Evolutionary conservation across 148 eudicot species (phyloP).

Genomic region (Vaccinium vitisidaea): DNA sequence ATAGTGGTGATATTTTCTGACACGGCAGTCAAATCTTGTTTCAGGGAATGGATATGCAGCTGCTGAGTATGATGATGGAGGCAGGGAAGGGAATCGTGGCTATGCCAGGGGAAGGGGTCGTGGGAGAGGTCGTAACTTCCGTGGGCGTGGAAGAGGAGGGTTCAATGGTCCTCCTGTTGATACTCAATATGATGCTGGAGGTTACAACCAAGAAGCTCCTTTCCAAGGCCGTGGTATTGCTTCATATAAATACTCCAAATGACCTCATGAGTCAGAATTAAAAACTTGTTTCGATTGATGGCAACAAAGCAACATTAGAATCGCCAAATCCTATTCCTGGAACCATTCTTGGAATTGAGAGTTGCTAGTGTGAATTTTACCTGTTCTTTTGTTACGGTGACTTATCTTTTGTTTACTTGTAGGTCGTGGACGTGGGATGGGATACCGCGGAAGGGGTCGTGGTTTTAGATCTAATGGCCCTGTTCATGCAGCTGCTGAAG

Average conservation of each 20-base stretch:
- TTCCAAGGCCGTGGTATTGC: constrained; percentile 50
- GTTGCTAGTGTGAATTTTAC: not conserved
- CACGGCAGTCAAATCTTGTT: not conserved
- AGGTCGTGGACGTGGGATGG: constrained; percentile 84
- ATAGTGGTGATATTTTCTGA: not conserved
- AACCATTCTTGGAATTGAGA: not conserved
- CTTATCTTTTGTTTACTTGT: not conserved
- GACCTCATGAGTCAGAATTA: not conserved
- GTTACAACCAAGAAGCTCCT: constrained; percentile 54
- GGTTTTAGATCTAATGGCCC: constrained; percentile 69
- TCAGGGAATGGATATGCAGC: constrained; percentile 70
- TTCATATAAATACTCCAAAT: not conserved
- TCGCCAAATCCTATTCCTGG: not conserved
- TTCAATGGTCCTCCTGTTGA: constrained; percentile 59
- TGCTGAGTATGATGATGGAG: constrained; percentile 73
- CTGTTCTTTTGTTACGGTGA: not conserved
- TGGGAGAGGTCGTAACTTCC: constrained; percentile 67
- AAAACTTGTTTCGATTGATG: not conserved
- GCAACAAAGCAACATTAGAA: not conserved
- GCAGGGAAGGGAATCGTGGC: constrained; percentile 70
- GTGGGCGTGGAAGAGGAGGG: constrained; percentile 71
- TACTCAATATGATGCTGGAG: constrained; percentile 51
- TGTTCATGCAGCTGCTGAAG: constrained; percentile 45
- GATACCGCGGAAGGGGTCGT: constrained; percentile 68
- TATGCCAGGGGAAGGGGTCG: constrained; percentile 74